phyloP scores from a whole-genome alignment of 2,329 filamentous ascomycete species.

The Talaromyces amestolkiae region DNA sequence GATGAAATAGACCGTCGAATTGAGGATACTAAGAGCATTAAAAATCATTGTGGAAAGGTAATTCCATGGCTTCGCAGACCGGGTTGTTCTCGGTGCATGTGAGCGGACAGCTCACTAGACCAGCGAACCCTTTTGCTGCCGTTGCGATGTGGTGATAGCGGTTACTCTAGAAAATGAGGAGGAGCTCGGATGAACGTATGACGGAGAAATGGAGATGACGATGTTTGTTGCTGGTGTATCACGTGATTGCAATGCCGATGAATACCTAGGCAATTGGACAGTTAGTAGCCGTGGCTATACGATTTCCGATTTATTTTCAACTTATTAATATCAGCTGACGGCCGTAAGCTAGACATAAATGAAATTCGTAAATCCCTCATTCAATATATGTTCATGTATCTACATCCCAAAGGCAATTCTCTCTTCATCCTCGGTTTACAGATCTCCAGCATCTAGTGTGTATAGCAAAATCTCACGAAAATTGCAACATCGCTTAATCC shows the following conservation, averaged over 20 bases:
- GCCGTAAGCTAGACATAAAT: neutral
- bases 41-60: constrained; percentile 31
- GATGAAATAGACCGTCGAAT: constrained; percentile 72
- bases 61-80: constrained; percentile 22
- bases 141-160: neutral
- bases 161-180: neutral
- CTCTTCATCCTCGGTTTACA: neutral
- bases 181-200: neutral
- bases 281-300: neutral
- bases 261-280: neutral
- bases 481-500: constrained; percentile 24
- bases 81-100: constrained; percentile 17
- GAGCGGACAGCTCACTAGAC: constrained; percentile 17
- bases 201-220: neutral
- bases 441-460: neutral
- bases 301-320: neutral
- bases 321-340: neutral
- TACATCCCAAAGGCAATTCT: neutral
- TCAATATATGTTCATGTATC: constrained; percentile 1
- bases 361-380: constrained; percentile 2
- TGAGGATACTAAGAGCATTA: constrained; percentile 72
- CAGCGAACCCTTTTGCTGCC: constrained; percentile 5
- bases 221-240: neutral
- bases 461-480: neutral
- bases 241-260: neutral